Base-by-base conservation (phyloP, 108 stramenopile species). In the Nitzschia sp. region DNA sequence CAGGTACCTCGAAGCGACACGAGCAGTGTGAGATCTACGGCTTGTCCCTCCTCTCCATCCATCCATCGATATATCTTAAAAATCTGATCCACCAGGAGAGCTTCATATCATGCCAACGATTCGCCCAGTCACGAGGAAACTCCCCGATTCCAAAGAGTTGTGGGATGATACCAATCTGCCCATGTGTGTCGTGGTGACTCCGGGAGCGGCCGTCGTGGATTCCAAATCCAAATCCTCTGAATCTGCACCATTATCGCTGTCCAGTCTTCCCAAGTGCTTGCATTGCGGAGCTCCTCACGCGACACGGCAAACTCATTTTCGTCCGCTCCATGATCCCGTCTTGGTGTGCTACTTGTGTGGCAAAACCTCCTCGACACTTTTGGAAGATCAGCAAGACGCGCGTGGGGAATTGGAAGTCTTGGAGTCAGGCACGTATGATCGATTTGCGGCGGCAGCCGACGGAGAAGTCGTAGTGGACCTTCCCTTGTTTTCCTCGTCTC, bases 251-350 rank as follows among this genome's bases (percentile, higher is more conserved):
- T 55, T 34, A 22, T 29, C 23, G 22, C 28, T 83, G 47, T 23
- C 74, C 1, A 27, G 41, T 28, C 60, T 83, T 45, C 73, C 74
- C 27, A 83, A 83, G 52, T 84, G 83, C 55, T 36, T 77, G 36
- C 33, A 63, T 9, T 84, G 83, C 63, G 83, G 83, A 26, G 83
- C 83, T n/a, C 83, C 83, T 33, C 83, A 84, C 71, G 72, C 79
- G 16, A 72, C 66, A 21, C 41, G 22, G 22, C 54, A 59, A 3
- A 81, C 80, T 28, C 74, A 81, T 61, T 66, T 63, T 69, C 58
- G 54, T 9, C 30, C 26, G 3, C 9, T 30, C 15, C 34, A 59
- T 21, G 36, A 33, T 16, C 8, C 38, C 4, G 3, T 38, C 27
- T 22, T 84, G 21, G 22, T 84, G 1, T 84, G 83, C 41, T 73